Evolutionary conservation across 2,329 filamentous ascomycete genomes (phyloP), one percentile per base, ranked within the genome.

Genomic region (Plectosphaerella cucumerina): DNA sequence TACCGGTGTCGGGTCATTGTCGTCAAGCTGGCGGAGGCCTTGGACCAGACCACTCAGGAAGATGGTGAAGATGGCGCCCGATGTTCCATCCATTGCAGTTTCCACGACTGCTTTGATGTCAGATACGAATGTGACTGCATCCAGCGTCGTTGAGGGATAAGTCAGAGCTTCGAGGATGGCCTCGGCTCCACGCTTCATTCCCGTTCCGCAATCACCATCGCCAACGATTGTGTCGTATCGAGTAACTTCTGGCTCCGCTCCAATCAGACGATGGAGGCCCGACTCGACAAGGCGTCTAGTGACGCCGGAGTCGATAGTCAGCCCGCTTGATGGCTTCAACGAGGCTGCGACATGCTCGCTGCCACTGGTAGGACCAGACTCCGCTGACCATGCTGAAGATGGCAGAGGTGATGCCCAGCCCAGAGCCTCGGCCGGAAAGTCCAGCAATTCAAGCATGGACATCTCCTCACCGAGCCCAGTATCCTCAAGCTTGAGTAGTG

Each of bases 161-260:
- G 31, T 14, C 31, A 34, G 14, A 8, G 8, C 14, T 8, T 34
- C 31, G 15, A 22, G 59, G 70, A 65, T 68, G 78, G 75, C 82
- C 76, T 96, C 86, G n/a, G 91, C 90, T 47, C 91, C 91, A 55
- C 90, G 84, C 73, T 90, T 91, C 55, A 96, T 74, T 5, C 90
- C 90, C 51, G 90, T 89, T 9, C 91, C 91, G 62, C 91, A 96
- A 69, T 96, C 91, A 44, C 91, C 91, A 63, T 96, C 91, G 41
- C 91, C 91, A 21, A 96, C 90, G 11, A 94, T 82, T 0, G 90
- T 95, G 63, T 90, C 87, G 60, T 83, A 90, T 46, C 73, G 78
- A 0, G 87, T 90, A 47, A 90, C 77, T 47, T 89, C 84, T 2
- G 86, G 84, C 65, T 91, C 87, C 1, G 77, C 85, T 0, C 73